Base-by-base conservation (phyloP, 2,329 filamentous ascomycete genomes). In the Pseudogymnoascus destructans region DNA sequence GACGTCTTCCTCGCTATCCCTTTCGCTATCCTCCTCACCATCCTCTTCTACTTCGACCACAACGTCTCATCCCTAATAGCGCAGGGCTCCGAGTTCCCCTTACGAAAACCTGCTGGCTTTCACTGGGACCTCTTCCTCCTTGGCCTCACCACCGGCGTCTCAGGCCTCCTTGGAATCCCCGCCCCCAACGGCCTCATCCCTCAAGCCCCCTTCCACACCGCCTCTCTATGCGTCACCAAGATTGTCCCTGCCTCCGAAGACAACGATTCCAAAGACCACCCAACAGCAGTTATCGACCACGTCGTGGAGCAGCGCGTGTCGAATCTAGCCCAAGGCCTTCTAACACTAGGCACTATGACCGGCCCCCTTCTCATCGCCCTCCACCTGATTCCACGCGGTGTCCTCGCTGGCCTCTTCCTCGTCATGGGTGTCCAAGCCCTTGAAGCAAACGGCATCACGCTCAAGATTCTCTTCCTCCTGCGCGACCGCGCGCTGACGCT, bases 11-110 rank as follows among this genome's bases (percentile, higher is more conserved):
- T 90, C 42, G 89, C 90, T 1, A 79, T 95, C n/a, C 90, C 90
- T 0, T 95, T 95, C 72, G 89, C 88, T 0, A 67, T 95, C 32
- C 74, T 95, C 1, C 75, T 95, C 13, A 95, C 89, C 0, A 83
- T 95, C 19, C 73, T 95, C 3, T 95, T 95, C 69, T 95, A 86
- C 74, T 95, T 93, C 69, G 89, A 95, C 67, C 89, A 95, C 67
- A 95, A 93, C 64, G 87, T 91, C 1, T 91, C 87, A 0, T 89
- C 87, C 5, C 79, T 92, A 27, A 91, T 91, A 58, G 86, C 87
- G 9, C 87, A 92, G 68, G 88, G 87, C 55, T 90, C 85, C 61
- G 87, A 92, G 66, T 92, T 89, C 62, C 87, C 87, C 1, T 80
- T 92, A 9, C 78, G 80, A 19, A 92, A 92, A 66, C 87, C 88